phyloP scores from a whole-genome alignment of 345 rosid genomes.

The Eucalyptus tenuipes region DNA sequence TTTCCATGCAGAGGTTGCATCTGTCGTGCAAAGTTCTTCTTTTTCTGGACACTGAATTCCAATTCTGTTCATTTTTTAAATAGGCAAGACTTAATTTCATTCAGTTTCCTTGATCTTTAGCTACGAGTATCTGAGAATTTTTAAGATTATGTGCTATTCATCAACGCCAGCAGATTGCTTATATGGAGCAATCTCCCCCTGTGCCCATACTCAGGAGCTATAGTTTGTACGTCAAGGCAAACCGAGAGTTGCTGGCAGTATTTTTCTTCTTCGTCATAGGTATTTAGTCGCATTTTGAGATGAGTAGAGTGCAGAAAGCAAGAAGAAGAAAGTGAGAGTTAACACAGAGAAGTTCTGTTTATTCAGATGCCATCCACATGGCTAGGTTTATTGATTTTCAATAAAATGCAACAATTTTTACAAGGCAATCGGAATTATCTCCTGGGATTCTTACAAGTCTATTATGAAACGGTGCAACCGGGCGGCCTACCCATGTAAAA shows the following conservation, averaged over 20 bases:
- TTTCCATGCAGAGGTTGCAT: neutral
- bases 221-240: neutral
- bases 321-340: neutral
- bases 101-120: neutral
- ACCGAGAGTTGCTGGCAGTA: neutral
- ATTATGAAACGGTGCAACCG: neutral
- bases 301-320: neutral
- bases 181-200: neutral
- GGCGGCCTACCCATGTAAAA: neutral
- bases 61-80: neutral
- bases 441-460: neutral
- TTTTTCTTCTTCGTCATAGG: neutral
- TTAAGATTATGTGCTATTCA: neutral
- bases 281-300: neutral
- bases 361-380: neutral
- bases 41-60: neutral
- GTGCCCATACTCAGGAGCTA: neutral
- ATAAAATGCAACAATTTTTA: neutral
- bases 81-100: neutral
- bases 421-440: neutral
- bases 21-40: neutral
- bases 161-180: neutral
- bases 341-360: neutral
- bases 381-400: neutral
- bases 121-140: neutral